These are phyloP conservation scores for Pseudonitzschia pungens DNA, from an alignment of 108 stramenopile species.

Conservation along the genomic window DNA sequence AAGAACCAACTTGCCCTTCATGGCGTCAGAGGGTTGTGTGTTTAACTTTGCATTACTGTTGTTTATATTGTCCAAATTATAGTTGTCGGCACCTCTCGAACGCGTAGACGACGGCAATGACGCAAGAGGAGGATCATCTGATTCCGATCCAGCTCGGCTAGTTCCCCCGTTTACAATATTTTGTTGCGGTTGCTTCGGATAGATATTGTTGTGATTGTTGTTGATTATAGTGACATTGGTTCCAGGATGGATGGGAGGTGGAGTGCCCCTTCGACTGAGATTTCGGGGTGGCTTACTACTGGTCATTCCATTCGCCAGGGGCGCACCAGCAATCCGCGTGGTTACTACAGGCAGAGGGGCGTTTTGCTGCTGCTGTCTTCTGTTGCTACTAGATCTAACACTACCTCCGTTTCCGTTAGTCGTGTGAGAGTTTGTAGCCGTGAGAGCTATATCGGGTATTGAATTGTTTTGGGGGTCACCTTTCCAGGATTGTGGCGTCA, in stretches of 20 bases:
- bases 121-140: not conserved
- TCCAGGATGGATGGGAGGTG: conserved; percentile 4
- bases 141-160: conserved; percentile 2
- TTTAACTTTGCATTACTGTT: not conserved
- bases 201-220: not conserved
- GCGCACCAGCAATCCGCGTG: not conserved
- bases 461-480: conserved; percentile 19
- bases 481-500: conserved; percentile 32
- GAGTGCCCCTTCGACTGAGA: not conserved
- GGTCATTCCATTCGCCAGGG: not conserved
- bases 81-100: not conserved
- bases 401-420: conserved; percentile 16
- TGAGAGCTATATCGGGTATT: conserved; percentile 12
- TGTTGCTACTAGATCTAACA: conserved; percentile 11
- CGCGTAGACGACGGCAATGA: not conserved
- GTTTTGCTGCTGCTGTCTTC: conserved; percentile 4
- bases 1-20: not conserved
- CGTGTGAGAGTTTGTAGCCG: conserved; percentile 20
- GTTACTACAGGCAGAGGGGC: conserved; percentile 31
- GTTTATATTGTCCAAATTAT: not conserved
- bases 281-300: conserved; percentile 1
- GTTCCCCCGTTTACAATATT: not conserved
- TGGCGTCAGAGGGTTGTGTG: not conserved
- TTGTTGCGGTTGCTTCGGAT: not conserved
- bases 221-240: not conserved